phyloP scores from a whole-genome alignment of 1,139 yeast species.

The Saccharomyces uvarum region DNA sequence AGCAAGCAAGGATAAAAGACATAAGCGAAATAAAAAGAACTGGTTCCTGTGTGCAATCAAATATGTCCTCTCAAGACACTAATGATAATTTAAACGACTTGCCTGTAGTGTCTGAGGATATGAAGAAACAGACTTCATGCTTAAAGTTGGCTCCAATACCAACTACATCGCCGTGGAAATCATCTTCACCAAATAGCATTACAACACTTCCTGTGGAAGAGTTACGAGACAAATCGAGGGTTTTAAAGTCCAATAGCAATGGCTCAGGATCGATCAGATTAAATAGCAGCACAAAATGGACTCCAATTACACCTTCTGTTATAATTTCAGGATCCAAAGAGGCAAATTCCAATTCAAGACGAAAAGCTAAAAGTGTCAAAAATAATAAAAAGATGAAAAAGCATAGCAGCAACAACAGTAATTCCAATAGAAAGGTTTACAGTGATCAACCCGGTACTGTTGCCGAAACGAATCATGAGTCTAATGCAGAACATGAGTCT shows the following conservation, averaged over 20 bases:
- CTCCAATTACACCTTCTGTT: slow-evolving; percentile 71
- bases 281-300: slow-evolving; percentile 76
- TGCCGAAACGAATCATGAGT: background rate
- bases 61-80: background rate
- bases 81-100: background rate
- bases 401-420: slow-evolving; percentile 9
- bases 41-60: background rate
- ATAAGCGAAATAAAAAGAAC: background rate
- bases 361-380: slow-evolving; percentile 8
- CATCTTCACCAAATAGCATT: slow-evolving; percentile 25
- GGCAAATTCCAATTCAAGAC: slow-evolving; percentile 4
- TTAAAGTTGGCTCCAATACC: slow-evolving; percentile 79
- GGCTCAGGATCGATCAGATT: slow-evolving; percentile 38
- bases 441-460: background rate
- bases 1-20: background rate
- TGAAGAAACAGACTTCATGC: slow-evolving; percentile 21
- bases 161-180: slow-evolving; percentile 62
- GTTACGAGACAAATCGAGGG: slow-evolving; percentile 1
- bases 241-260: slow-evolving; percentile 16
- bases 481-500: background rate
- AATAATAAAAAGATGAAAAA: slow-evolving; percentile 9
- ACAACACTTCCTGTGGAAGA: slow-evolving; percentile 31
- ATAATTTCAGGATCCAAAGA: slow-evolving; percentile 16
- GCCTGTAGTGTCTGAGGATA: slow-evolving; percentile 5
- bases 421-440: background rate